Conservation (phyloP, 1,139 yeast species). For the Scheffersomyces lignicola region DNA sequence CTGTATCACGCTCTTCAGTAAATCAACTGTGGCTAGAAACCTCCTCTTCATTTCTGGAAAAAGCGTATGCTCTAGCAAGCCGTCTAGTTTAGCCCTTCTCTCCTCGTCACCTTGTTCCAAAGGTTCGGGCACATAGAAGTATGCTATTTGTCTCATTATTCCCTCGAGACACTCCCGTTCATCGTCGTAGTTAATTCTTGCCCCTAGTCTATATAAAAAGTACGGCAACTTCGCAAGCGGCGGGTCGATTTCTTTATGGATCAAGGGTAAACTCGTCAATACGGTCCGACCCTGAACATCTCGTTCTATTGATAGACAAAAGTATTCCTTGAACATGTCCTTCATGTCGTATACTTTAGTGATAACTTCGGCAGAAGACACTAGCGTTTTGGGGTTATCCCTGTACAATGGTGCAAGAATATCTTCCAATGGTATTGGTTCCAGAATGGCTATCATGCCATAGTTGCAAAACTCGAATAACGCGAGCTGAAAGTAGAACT, state of each 20-base stretch:
- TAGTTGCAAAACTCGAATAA: slow-evolving; percentile 79
- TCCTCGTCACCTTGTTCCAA: slow-evolving; percentile 24
- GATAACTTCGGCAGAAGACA: slow-evolving; percentile 20
- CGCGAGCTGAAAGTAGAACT: slow-evolving; percentile 79
- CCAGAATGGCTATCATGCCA: slow-evolving; percentile 57
- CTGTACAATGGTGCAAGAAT: slow-evolving; percentile 29
- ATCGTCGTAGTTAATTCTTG: slow-evolving; percentile 58
- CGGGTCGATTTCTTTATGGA: slow-evolving; percentile 65
- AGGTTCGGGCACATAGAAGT: slow-evolving; percentile 71
- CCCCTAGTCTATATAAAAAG: slow-evolving; percentile 63
- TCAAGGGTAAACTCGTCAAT: slow-evolving; percentile 61
- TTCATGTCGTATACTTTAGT: slow-evolving; percentile 45
- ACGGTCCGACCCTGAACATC: slow-evolving; percentile 26
- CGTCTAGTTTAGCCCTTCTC: slow-evolving; percentile 24
- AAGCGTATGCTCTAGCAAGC: slow-evolving; percentile 52
- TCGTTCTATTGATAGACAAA: slow-evolving; percentile 47
- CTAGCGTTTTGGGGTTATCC: slow-evolving; percentile 11
- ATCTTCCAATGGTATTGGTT: slow-evolving; percentile 32
- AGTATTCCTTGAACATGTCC: slow-evolving; percentile 84
- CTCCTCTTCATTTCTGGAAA: slow-evolving; percentile 68
- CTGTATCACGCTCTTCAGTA: slow-evolving; percentile 64
- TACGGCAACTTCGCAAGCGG: slow-evolving; percentile 62
- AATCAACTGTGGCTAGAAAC: slow-evolving; percentile 61
- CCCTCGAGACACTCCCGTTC: slow-evolving; percentile 70
- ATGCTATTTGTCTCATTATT: slow-evolving; percentile 66